Base-by-base conservation (phyloP, 2,329 filamentous ascomycete species). In the Didymella keratinophila region DNA sequence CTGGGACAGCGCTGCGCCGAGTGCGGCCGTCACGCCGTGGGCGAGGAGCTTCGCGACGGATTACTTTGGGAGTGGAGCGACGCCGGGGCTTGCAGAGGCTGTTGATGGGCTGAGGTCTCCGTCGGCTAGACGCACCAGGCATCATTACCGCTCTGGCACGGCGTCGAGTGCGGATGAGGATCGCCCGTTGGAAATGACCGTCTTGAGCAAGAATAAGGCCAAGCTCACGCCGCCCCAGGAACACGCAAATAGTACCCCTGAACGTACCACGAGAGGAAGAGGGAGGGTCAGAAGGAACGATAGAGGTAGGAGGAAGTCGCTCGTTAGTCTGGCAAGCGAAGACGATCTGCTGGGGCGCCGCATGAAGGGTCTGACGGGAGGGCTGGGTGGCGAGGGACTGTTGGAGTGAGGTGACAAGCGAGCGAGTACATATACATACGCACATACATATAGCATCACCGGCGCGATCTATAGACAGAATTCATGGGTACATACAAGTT, bases 161-260 rank as follows among this genome's bases (percentile, higher is more conserved):
- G 90, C 86, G 76, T 90, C 81, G 14, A 90, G 88, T 11, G 91
- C 87, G 0, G 92, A 95, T 32, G 93, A 97, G 63, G 93, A 96
- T 51, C 79, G 82, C 20, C 91, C 92, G 3, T 76, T 97, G 10
- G 93, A 97, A 77, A 97, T 97, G 81, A 87, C 84, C 10, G 69
- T 78, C 6, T 55, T 76, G 39, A 30, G 52, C 1, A 73, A 69
- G 49, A 62, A 56, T 9, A 72, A 67, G 45, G 43, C 57, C 39
- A 68, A 61, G 37, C 69, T 65, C 28, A 47, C 46, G 6, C 65
- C 67, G 23, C 58, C 63, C 11, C 63, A 66, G 2, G 51, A 51
- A 23, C 16, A 34, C 5, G 42, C 23, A 12, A 44, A 11, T 25
- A 51, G 1, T 42, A 20, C 42, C n/a, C 18, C 18, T 0, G 52